Evolutionary conservation across 495 filamentous ascomycete genomes (phyloP), one percentile per base, ranked within the genome.

Genomic region (Aspergillus carlsbadensis): DNA sequence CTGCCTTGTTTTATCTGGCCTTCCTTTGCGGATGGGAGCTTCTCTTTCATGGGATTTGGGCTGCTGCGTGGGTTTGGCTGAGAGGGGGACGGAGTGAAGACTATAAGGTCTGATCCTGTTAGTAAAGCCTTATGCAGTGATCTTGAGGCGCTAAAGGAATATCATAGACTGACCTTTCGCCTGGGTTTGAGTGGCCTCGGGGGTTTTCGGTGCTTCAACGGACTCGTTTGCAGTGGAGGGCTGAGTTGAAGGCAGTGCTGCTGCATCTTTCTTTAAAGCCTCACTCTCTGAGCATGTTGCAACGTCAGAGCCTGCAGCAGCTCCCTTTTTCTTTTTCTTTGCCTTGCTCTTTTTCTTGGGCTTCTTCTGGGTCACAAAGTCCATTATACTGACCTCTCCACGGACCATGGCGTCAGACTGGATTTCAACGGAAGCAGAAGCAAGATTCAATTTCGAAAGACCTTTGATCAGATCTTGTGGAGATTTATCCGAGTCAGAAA

Each of bases 321-420:
- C 11, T 15, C 18, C 10, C 13, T 43, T 43, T 18, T 45, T 50
- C 6, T 45, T 44, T 29, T 54, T 58, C 3, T 57, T 57, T 20
- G 40, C 45, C 10, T 52, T 60, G n/a, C 60, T 62, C 21, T 51
- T 57, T 40, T 58, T 61, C 29, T 48, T 52, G 17, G 26, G 42
- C 44, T 48, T 45, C 11, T 47, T 51, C 0, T 45, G 7, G 34
- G 56, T 17, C 33, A 47, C 34, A 34, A 49, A 57, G 36, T 57
- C 54, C 36, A 57, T 22, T 15, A 57, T 15, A 29, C 39, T 57
- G 3, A 45, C 45, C n/a, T 48, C 35, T 10, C 24, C 29, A 17
- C 42, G 24, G 6, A 15, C 45, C 54, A 57, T 57, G 26, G 6
- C 43, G 35, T 21, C 35, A 3, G 44, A 20, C 13, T 5, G 37